phyloP scores from a whole-genome alignment of 129 eudicot species.

The Escallonia rubra region DNA sequence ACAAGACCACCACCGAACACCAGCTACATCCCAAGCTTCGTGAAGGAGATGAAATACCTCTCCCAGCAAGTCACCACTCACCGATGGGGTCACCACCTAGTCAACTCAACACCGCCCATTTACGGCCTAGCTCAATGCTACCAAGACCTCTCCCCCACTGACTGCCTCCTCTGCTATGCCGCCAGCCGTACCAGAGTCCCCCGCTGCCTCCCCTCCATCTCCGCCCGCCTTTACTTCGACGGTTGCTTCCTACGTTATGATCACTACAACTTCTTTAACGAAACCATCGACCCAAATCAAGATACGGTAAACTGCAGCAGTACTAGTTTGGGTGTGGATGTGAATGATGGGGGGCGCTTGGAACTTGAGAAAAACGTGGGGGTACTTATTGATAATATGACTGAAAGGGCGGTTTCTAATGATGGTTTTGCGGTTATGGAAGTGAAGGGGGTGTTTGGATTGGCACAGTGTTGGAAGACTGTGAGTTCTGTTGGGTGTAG shows the following conservation, averaged over 20 bases:
- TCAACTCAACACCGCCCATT: conserved; percentile 22
- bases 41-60: conserved; percentile 44
- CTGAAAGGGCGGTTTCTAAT: conserved; percentile 19
- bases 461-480: conserved; percentile 77
- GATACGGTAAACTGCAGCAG: conserved; percentile 43
- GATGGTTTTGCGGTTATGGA: conserved; percentile 48
- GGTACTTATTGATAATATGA: conserved; percentile 43
- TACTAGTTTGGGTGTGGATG: conserved; percentile 9
- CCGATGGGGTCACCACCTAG: conserved; percentile 27
- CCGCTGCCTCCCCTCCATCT: conserved; percentile 46
- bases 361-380: conserved; percentile 23
- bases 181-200: conserved; percentile 73
- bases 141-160: conserved; percentile 44
- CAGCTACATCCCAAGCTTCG: conserved; percentile 46
- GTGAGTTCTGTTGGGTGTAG: conserved; percentile 44
- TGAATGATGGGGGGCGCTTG: conserved; percentile 1
- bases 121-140: conserved; percentile 55
- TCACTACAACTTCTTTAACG: conserved; percentile 35
- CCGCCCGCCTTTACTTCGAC: conserved; percentile 58
- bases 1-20: conserved; percentile 27
- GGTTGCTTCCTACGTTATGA: conserved; percentile 71
- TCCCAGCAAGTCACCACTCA: conserved; percentile 28
- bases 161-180: conserved; percentile 82
- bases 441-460: conserved; percentile 49
- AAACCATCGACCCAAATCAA: conserved; percentile 20